Conservation (phyloP, 75 land plant species). For the Gnetum montanum region DNA sequence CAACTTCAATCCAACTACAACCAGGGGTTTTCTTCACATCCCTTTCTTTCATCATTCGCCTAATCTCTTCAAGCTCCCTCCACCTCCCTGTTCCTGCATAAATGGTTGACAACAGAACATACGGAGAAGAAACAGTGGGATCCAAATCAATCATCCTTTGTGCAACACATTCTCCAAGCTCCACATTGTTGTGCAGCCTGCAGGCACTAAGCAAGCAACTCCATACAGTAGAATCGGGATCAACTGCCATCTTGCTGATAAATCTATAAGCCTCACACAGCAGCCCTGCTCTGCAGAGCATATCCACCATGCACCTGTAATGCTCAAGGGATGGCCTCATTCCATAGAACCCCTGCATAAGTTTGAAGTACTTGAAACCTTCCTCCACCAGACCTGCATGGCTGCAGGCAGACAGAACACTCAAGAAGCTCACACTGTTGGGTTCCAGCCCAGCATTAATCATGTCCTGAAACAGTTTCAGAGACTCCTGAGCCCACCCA, state of each 20-base stretch:
- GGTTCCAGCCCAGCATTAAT: background rate
- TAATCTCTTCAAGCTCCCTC: no score
- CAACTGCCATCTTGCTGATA: constrained; percentile 12
- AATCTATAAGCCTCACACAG: constrained; percentile 9
- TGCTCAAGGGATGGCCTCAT: constrained; percentile 11
- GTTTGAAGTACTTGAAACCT: constrained; percentile 5
- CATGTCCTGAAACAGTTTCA: constrained; percentile 13
- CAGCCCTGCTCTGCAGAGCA: constrained; percentile 11
- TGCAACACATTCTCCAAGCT: constrained; percentile 6
- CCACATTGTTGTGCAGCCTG: constrained; percentile 5
- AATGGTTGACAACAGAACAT: no score
- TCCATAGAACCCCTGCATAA: constrained; percentile 5
- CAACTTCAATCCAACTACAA: no score
- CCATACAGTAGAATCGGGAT: constrained; percentile 6
- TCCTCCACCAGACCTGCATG: constrained; percentile 15
- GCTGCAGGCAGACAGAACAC: constrained; percentile 16
- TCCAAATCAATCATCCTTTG: background rate
- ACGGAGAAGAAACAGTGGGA: no score
- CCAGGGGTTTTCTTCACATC: no score
- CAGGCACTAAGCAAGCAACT: constrained; percentile 13
- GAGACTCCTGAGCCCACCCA: constrained; percentile 6
- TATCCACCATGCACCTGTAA: constrained; percentile 17
- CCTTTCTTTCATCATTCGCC: no score
- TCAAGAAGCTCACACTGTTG: constrained; percentile 7
- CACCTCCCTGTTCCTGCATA: no score